These are phyloP conservation scores for Phyllosticta ampelicida DNA, from an alignment of 2,329 filamentous ascomycete genomes.

Conservation along the genomic window DNA sequence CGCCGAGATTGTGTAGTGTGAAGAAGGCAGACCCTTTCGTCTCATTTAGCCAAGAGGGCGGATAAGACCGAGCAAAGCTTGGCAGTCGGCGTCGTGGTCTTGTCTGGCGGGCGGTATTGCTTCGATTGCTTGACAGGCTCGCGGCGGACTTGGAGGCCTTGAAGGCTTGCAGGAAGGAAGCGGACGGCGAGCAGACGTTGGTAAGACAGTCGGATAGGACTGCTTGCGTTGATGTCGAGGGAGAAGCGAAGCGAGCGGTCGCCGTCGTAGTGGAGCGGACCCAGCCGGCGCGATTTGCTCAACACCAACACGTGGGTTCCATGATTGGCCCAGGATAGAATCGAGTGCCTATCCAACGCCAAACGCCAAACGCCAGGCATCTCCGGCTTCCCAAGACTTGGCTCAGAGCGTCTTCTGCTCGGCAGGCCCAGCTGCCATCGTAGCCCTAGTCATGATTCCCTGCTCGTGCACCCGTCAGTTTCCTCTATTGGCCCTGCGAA, in stretches of 20 bases:
- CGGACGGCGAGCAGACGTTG: neutral
- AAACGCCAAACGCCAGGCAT: neutral
- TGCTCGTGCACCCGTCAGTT: conserved; percentile 4
- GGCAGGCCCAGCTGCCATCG: neutral
- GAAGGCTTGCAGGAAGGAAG: neutral
- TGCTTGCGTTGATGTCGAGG: neutral
- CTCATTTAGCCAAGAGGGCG: neutral
- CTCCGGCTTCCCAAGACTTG: neutral
- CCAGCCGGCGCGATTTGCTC: neutral
- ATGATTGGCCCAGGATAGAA: neutral
- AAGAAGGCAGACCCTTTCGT: neutral
- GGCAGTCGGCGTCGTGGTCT: neutral
- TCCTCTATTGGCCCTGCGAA: neutral
- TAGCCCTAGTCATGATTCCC: conserved; percentile 1
- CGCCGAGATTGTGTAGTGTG: neutral
- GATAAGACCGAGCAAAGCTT: neutral
- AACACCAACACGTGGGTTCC: neutral
- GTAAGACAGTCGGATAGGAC: neutral
- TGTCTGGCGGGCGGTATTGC: neutral
- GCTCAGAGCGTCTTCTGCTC: neutral
- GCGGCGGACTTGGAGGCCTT: neutral
- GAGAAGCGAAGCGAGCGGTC: neutral
- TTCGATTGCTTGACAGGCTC: neutral
- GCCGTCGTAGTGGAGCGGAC: neutral
- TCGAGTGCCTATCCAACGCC: too few relatives aligned